Conservation (phyloP, 2,329 filamentous ascomycete species). For the Madurella fahalii region DNA sequence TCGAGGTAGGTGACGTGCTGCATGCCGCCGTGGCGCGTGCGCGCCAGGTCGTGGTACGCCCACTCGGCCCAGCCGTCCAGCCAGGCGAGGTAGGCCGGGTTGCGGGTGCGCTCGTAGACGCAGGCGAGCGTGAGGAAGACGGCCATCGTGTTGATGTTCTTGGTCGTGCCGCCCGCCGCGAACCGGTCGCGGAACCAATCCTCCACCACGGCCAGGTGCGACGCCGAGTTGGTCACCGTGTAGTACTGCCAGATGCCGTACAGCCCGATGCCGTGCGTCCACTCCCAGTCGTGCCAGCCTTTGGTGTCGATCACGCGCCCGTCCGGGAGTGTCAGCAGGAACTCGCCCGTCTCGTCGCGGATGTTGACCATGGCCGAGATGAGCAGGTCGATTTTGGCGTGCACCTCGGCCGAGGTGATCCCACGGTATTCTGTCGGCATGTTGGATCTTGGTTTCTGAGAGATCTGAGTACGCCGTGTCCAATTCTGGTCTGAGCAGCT, state of each 20-base stretch:
- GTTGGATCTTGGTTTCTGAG: not conserved
- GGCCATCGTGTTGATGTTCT: slow-evolving; percentile 84
- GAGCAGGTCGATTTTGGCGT: slow-evolving; percentile 58
- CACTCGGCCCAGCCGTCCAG: slow-evolving; percentile 78
- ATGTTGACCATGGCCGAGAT: slow-evolving; percentile 75
- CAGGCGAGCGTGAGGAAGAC: slow-evolving; percentile 71
- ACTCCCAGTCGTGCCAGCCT: slow-evolving; percentile 80
- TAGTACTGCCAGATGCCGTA: slow-evolving; percentile 84
- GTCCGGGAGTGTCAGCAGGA: slow-evolving; percentile 65
- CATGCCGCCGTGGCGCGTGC: slow-evolving; percentile 68
- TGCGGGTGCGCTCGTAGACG: slow-evolving; percentile 70
- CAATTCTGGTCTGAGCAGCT: no score
- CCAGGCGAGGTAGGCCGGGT: slow-evolving; percentile 69
- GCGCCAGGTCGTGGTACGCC: slow-evolving; percentile 71
- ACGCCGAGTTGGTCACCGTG: slow-evolving; percentile 60
- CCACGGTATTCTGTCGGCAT: slow-evolving; percentile 37
- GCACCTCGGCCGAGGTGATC: slow-evolving; percentile 45
- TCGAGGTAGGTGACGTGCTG: slow-evolving; percentile 72
- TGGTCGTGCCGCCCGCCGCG: slow-evolving; percentile 67
- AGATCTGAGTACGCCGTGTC: no score
- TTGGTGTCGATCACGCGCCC: slow-evolving; percentile 79
- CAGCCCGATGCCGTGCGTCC: slow-evolving; percentile 75
- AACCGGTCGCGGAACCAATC: slow-evolving; percentile 70
- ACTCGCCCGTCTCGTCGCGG: slow-evolving; percentile 69
- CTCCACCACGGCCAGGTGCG: slow-evolving; percentile 62